These are phyloP conservation scores for Berberis thunbergii DNA, from an alignment of 164 flowering plant genomes.

Conservation along the genomic window DNA sequence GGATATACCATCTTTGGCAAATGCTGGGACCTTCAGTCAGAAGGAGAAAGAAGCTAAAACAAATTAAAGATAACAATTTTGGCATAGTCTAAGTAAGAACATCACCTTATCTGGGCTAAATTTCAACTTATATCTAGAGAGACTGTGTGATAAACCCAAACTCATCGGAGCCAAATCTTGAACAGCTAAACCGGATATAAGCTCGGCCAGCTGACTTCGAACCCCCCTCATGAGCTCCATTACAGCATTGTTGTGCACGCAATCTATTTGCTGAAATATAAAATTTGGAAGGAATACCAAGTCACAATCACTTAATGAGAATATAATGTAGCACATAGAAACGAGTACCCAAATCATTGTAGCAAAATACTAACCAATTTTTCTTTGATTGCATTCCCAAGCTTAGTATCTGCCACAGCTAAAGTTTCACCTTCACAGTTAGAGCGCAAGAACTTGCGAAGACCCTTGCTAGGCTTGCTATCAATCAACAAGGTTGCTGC, in stretches of 20 bases:
- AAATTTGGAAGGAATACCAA: neutral
- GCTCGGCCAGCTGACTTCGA: slow-evolving; percentile 76
- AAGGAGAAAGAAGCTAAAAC: too few relatives aligned
- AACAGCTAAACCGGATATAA: slow-evolving; percentile 70
- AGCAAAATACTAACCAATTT: slow-evolving; percentile 44
- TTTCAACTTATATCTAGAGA: slow-evolving; percentile 89
- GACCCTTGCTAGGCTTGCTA: slow-evolving; percentile 76
- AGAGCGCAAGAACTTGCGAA: slow-evolving; percentile 71
- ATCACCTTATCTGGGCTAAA: slow-evolving; percentile 93
- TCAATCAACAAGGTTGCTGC: slow-evolving; percentile 69
- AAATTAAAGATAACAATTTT: too few relatives aligned
- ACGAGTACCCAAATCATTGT: too few relatives aligned
- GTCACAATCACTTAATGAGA: neutral
- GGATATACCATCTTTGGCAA: too few relatives aligned
- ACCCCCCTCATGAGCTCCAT: slow-evolving; percentile 97
- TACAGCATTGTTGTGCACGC: slow-evolving; percentile 67
- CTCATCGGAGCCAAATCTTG: slow-evolving; percentile 97
- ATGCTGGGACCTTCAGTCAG: too few relatives aligned
- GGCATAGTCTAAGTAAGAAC: neutral
- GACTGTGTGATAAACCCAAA: slow-evolving; percentile 84
- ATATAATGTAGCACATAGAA: neutral
- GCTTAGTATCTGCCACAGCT: slow-evolving; percentile 86
- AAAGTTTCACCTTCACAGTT: slow-evolving; percentile 76
- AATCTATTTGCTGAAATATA: slow-evolving; percentile 53
- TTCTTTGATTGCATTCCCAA: slow-evolving; percentile 82